A percentile compares a stretch with the other conserved stretches of the same genome.
Evolutionary conservation across 164 flowering plant genomes (phyloP).

Genomic region (Nymphaea thermarum): DNA sequence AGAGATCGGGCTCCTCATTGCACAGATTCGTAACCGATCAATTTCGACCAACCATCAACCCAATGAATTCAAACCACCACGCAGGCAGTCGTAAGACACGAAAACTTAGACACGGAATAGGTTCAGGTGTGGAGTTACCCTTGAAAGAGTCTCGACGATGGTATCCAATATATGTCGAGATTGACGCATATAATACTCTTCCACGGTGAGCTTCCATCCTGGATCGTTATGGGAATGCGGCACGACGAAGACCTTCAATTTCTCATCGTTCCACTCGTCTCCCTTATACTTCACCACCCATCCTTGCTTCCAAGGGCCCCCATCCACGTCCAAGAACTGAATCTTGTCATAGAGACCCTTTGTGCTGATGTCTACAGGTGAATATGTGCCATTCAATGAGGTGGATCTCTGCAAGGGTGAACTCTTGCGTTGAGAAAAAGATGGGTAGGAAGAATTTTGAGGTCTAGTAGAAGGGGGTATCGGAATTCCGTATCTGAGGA

Average conservation of each 20-base stretch:
- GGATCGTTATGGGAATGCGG: conserved; percentile 99
- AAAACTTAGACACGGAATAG: background rate
- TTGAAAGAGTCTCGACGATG: conserved; percentile 71
- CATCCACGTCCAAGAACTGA: conserved; percentile 67
- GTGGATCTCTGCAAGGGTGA: conserved; percentile 2
- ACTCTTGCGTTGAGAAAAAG: conserved; percentile 9
- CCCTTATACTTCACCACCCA: conserved; percentile 76
- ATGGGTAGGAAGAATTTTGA: conserved; percentile 18
- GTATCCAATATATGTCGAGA: conserved; percentile 77
- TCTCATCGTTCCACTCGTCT: conserved; percentile 82
- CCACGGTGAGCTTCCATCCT: conserved; percentile 96
- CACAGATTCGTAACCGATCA: background rate
- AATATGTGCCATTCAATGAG: conserved; percentile 2
- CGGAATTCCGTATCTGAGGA: conserved; percentile 49
- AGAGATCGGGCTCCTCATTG: no score
- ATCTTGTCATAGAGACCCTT: conserved; percentile 84
- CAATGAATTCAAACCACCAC: background rate
- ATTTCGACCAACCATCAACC: background rate
- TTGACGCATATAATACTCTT: conserved; percentile 80
- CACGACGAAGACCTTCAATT: conserved; percentile 89
- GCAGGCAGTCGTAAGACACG: background rate
- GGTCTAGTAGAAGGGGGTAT: conserved; percentile 24
- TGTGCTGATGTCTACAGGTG: conserved; percentile 74
- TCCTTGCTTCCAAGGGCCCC: conserved; percentile 97
- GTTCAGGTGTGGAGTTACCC: conserved; percentile 26